These are phyloP conservation scores for Trichoderma erinaceum DNA, from an alignment of 495 filamentous ascomycete species.

Conservation along the genomic window DNA sequence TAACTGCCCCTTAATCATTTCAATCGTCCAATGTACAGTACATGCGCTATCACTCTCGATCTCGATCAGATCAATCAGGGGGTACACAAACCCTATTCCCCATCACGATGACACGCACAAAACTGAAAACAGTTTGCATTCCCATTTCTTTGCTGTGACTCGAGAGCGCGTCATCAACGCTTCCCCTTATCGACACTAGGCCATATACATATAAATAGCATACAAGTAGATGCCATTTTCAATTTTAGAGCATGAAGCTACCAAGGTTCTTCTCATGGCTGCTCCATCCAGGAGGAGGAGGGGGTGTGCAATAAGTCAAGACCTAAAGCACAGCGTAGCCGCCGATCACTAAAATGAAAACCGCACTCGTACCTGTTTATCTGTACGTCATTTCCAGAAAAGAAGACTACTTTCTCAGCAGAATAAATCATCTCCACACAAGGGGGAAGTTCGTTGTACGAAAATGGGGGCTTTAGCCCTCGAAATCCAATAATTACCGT, in stretches of 20 bases:
- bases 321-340: background rate
- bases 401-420: background rate
- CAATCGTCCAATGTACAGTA: background rate
- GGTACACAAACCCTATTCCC: background rate
- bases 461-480: constrained; percentile 1
- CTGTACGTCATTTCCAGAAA: background rate
- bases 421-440: background rate
- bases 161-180: background rate
- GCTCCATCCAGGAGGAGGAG: background rate
- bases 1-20: background rate
- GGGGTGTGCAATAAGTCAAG: background rate
- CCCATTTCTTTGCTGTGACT: background rate
- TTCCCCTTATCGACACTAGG: background rate
- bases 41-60: background rate
- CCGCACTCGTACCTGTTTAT: background rate
- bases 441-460: background rate
- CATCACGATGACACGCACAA: background rate
- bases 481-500: background rate
- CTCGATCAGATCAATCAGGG: background rate
- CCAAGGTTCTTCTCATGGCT: background rate
- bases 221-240: background rate
- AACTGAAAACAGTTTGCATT: background rate
- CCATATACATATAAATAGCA: background rate
- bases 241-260: background rate
- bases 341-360: background rate